Evolutionary conservation across 768 basidiomycete species (phyloP).

Genomic region (Phanerochaete sordida): DNA sequence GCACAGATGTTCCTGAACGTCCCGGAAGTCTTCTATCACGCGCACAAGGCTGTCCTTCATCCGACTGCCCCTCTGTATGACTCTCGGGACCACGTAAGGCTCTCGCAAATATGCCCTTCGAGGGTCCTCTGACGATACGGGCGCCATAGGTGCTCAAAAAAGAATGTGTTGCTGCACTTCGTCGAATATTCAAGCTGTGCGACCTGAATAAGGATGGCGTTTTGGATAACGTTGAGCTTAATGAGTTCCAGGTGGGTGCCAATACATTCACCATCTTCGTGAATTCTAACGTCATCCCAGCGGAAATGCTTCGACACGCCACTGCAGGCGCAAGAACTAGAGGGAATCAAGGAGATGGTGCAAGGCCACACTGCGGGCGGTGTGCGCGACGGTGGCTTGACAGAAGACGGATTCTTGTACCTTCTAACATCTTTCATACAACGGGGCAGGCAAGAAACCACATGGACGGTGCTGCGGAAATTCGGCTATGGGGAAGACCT

Average conservation of each 20-base stretch:
- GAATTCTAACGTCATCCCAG: slow-evolving; percentile 34
- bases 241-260: slow-evolving; percentile 95
- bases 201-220: slow-evolving; percentile 94
- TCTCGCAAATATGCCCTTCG: neutral
- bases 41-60: slow-evolving; percentile 95
- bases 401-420: slow-evolving; percentile 90
- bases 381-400: slow-evolving; percentile 77
- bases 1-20: slow-evolving; percentile 88
- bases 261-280: neutral
- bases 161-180: slow-evolving; percentile 81
- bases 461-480: slow-evolving; percentile 93
- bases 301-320: slow-evolving; percentile 95
- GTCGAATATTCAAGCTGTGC: slow-evolving; percentile 94
- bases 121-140: neutral
- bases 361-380: slow-evolving; percentile 72
- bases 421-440: slow-evolving; percentile 97
- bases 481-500: slow-evolving; percentile 97
- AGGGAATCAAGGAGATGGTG: slow-evolving; percentile 95
- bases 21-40: slow-evolving; percentile 97
- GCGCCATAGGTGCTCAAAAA: slow-evolving; percentile 80
- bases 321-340: slow-evolving; percentile 87
- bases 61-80: slow-evolving; percentile 97
- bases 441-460: slow-evolving; percentile 91
- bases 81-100: slow-evolving; percentile 84
- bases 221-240: slow-evolving; percentile 85